Evolutionary conservation across 1,284 basidiomycete species (phyloP).

Genomic region (Pseudomicrostroma phylloplanum): DNA sequence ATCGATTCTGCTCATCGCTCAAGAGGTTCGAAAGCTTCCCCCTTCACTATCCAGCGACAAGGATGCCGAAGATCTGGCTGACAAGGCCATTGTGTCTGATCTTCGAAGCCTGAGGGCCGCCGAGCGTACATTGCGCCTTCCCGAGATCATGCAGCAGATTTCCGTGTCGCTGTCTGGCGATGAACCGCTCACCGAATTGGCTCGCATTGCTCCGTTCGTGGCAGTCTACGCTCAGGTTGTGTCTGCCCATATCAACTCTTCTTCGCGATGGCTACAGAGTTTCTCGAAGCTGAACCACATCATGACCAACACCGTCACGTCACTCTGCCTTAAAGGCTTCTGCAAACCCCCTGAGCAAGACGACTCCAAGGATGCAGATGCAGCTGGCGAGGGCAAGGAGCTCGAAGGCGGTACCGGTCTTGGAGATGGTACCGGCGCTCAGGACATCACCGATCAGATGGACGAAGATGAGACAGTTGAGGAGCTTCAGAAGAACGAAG

Average conservation of each 20-base stretch:
- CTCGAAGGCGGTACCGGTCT: slow-evolving; percentile 48
- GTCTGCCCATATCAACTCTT: slow-evolving; percentile 53
- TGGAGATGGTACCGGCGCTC: slow-evolving; percentile 51
- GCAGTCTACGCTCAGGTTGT: slow-evolving; percentile 29
- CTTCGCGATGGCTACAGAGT: slow-evolving; percentile 64
- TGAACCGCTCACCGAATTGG: slow-evolving; percentile 16
- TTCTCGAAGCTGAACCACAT: slow-evolving; percentile 80
- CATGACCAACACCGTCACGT: slow-evolving; percentile 66
- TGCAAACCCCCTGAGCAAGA: slow-evolving; percentile 53
- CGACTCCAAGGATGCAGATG: slow-evolving; percentile 25
- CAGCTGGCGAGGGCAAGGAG: slow-evolving; percentile 27
- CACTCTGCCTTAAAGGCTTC: slow-evolving; percentile 79
- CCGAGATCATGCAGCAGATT: slow-evolving; percentile 21
- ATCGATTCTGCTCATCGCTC: slow-evolving; percentile 42
- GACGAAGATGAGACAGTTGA: slow-evolving; percentile 85
- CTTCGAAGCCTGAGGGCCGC: slow-evolving; percentile 15
- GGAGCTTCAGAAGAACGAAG: slow-evolving; percentile 64
- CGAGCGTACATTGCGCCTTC: slow-evolving; percentile 20
- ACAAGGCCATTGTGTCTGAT: slow-evolving; percentile 25
- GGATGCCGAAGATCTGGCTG: slow-evolving; percentile 16
- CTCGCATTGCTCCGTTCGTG: slow-evolving; percentile 34
- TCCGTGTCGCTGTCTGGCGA: neutral
- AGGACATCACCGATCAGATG: slow-evolving; percentile 54
- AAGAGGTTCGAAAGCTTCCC: slow-evolving; percentile 29
- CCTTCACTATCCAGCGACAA: neutral